Base-by-base conservation (phyloP, 139 green algal genomes). In the Raphidocelis subcapitata region DNA sequence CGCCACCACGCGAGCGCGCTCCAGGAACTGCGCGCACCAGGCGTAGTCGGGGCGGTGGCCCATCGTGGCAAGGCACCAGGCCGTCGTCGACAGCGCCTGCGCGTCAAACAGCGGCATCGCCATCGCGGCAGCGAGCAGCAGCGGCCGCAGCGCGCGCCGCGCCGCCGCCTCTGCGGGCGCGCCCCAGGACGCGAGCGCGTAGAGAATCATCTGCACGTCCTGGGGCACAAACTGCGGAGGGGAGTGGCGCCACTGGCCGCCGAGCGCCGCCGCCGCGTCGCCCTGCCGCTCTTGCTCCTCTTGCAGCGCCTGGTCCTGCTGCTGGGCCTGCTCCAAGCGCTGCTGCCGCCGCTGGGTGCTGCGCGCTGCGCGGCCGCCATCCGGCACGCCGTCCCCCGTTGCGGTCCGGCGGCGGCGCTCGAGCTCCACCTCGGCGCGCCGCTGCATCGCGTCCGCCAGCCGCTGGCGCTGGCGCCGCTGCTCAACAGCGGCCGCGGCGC, bases 31-130 rank as follows among this genome's bases (percentile, higher is more conserved):
- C 32, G 54, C 37, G 4, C 66, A 47, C 69, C 69, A 76, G 29
- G 15, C 29, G 5, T 51, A 26, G 21, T 57, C 23, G 35, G 69
- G 69, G 5, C 69, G 69, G 24, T 76, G 60, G 0, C 69, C 59
- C 1, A 76, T 20, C 29, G 69, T 76, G 44, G 69, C 69, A 0
- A 76, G 62, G 5, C 55, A 29, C 69, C 69, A 76, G 28, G 64
- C 33, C 16, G 26, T 37, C 26, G 47, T 62, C 23, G 37, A 61
- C 12, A 49, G 20, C 41, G 37, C 37, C 26, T 67, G 69, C 26
- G 52, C 59, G 35, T 76, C 69, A 33, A 46, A 67, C 10, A n/a
- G n/a, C 32, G 41, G 31, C 21, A 76, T 29, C 24, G 12, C 24
- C 24, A 10, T 14, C 5, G 12, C 5, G 12, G n/a, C 54, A 5